Evolutionary conservation across 164 flowering plant species (phyloP).

Genomic region (Malania oleifera): DNA sequence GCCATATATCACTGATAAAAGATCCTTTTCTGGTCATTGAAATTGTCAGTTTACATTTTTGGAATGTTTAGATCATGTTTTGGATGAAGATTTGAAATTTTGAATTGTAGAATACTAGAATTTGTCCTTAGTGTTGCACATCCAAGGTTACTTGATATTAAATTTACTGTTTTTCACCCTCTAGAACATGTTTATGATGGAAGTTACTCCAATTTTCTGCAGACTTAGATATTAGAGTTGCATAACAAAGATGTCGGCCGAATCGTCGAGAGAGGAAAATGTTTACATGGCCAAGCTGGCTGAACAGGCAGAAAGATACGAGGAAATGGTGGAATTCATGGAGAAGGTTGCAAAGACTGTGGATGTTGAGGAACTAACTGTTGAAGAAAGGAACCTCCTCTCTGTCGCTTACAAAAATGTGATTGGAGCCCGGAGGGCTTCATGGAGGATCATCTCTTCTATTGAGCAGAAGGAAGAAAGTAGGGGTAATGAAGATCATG

Average conservation of each 20-base stretch:
- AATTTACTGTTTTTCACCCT: neutral
- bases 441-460: slow-evolving; percentile 77
- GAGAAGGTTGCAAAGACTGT: slow-evolving; percentile 64
- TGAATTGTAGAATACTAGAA: too few relatives aligned
- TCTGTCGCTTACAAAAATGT: slow-evolving; percentile 80
- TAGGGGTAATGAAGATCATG: slow-evolving; percentile 73
- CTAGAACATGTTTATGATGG: neutral
- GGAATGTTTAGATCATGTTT: too few relatives aligned
- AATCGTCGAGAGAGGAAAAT: slow-evolving; percentile 53
- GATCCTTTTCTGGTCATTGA: too few relatives aligned
- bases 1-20: too few relatives aligned
- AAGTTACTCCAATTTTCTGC: slow-evolving; percentile 3
- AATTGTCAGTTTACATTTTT: too few relatives aligned
- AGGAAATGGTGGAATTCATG: slow-evolving; percentile 83
- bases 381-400: slow-evolving; percentile 67
- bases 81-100: too few relatives aligned
- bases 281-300: slow-evolving; percentile 76
- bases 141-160: neutral
- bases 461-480: slow-evolving; percentile 81
- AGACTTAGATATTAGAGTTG: slow-evolving; percentile 6
- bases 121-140: too few relatives aligned
- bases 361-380: slow-evolving; percentile 57
- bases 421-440: slow-evolving; percentile 78
- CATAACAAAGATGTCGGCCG: slow-evolving; percentile 29
- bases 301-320: slow-evolving; percentile 74